phyloP scores from a whole-genome alignment of 2,329 filamentous ascomycete genomes.

The Cladobotryum mycophilum region DNA sequence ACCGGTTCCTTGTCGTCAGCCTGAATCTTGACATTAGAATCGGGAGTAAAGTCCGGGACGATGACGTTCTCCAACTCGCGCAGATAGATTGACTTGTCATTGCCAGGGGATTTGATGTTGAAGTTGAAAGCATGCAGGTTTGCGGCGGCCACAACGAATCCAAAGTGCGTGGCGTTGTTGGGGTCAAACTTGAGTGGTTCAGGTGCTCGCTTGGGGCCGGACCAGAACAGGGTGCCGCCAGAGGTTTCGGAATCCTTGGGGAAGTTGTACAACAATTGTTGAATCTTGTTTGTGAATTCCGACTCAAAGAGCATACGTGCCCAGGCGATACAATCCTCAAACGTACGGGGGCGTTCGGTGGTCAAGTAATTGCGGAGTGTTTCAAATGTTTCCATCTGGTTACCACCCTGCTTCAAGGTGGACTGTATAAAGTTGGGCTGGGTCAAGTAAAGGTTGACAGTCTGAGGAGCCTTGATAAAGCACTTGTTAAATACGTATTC shows the following conservation, averaged over 20 bases:
- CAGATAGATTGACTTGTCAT: constrained; percentile 62
- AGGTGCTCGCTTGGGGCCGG: constrained; percentile 92
- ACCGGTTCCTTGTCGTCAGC: constrained; percentile 88
- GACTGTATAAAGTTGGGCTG: constrained; percentile 85
- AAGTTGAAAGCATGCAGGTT: constrained; percentile 98
- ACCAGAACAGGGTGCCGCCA: constrained; percentile 91
- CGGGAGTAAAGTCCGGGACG: constrained; percentile 88
- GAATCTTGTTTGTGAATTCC: constrained; percentile 94
- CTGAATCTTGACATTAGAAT: constrained; percentile 90
- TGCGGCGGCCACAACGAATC: constrained; percentile 80
- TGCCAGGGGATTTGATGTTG: constrained; percentile 77
- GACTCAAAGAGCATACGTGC: constrained; percentile 89
- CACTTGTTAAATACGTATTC: constrained; percentile 85
- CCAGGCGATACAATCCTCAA: constrained; percentile 97
- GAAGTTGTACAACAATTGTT: constrained; percentile 94
- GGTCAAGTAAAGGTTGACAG: constrained; percentile 87
- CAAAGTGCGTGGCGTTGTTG: constrained; percentile 77
- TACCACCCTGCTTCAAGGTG: constrained; percentile 85
- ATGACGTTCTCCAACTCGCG: constrained; percentile 88
- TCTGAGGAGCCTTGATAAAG: constrained; percentile 89
- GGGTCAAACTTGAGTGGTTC: constrained; percentile 85
- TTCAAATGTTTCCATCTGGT: constrained; percentile 89
- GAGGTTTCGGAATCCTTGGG: constrained; percentile 89
- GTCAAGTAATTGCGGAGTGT: constrained; percentile 85
- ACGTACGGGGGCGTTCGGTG: constrained; percentile 82